Percentiles rank a stretch among this genome's conserved stretches.
These are phyloP conservation scores for Capronia coronata DNA, from an alignment of 2,329 filamentous ascomycete genomes.

Conservation along the genomic window DNA sequence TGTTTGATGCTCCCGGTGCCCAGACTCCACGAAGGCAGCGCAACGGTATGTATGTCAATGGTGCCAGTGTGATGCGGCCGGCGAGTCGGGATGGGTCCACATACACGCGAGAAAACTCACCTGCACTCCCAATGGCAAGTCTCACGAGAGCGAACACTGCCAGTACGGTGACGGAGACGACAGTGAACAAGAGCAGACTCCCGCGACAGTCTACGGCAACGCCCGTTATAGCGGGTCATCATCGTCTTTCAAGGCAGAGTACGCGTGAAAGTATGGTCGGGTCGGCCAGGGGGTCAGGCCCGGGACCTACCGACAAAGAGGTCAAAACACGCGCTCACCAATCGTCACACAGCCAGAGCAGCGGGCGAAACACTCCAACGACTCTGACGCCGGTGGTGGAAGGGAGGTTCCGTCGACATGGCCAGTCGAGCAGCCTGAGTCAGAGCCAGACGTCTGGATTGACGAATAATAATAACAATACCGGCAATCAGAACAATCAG, in stretches of 20 bases:
- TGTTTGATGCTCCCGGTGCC: conserved; percentile 23
- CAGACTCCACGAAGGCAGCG: conserved; percentile 28
- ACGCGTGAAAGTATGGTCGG: conserved; percentile 27
- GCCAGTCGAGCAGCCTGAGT: conserved; percentile 13
- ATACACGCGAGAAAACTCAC: conserved; percentile 26
- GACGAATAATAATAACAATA: neutral
- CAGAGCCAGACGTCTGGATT: conserved; percentile 1
- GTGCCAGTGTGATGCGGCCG: conserved; percentile 24
- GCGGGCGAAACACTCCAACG: conserved; percentile 12
- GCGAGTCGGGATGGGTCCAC: conserved; percentile 27
- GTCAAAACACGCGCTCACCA: neutral
- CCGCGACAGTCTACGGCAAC: conserved; percentile 21
- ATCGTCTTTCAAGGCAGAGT: conserved; percentile 26
- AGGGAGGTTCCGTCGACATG: conserved; percentile 15
- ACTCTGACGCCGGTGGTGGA: conserved; percentile 24
- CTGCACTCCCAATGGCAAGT: conserved; percentile 24
- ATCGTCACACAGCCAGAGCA: conserved; percentile 16
- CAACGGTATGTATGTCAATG: conserved; percentile 28
- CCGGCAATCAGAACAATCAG: neutral
- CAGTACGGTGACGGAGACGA: conserved; percentile 23
- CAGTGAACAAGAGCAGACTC: conserved; percentile 25
- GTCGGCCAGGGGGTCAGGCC: conserved; percentile 4
- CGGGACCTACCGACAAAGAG: conserved; percentile 12
- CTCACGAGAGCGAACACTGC: conserved; percentile 25
- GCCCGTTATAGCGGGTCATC: conserved; percentile 13